Base-by-base conservation (phyloP, 2,329 filamentous ascomycete species). In the Coniochaeta sp. region DNA sequence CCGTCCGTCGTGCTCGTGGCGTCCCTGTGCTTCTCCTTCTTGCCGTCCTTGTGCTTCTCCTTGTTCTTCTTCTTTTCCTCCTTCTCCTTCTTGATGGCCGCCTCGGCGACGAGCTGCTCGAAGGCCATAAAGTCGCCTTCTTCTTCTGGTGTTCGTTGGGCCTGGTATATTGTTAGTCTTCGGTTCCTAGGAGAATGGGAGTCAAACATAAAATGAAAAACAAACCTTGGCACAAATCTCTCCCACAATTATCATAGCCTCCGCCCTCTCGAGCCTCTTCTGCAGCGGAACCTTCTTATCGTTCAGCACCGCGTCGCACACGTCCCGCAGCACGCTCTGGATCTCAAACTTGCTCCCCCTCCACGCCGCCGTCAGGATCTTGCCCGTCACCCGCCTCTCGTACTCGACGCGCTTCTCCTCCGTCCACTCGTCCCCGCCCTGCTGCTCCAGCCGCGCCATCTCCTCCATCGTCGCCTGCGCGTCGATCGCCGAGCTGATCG, bases 51-150 rank as follows among this genome's bases (percentile, higher is more conserved):
- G 45, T 61, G 75, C 73, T 83, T 78, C 60, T 72, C 72, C 68
- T 82, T 82, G 65, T 77, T 75, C 66, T 90, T 86, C 52, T 88
- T 82, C 63, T 92, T 87, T 67, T 90, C 85, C 63, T 90, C 86
- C 64, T 89, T 82, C 63, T 94, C 90, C 72, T 96, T 96, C 80
- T 97, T 97, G 51, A 91, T 87, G 52, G 91, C 91, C 4, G 92
- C 92, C 67, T 99, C 94, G 49, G 94, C 91, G 69, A 99, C 95
- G 52, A 99, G 84, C 70, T 97, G 91, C 69, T 99, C 94, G 61
- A 99, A 99, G 14, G 92, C 91, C 82, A 99, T 95, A 71, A 95
- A 97, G 63, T 97, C 94, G 57, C 94, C 92, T 71, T 99, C 94
- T 74, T 99, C 94, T 58, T 99, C 94, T 38, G 92, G 87, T 51